A percentile compares a stretch with the other conserved stretches of the same genome.
Evolutionary conservation across 73 alveolate genomes (phyloP).

Genomic region (Tetrahymena borealis): DNA sequence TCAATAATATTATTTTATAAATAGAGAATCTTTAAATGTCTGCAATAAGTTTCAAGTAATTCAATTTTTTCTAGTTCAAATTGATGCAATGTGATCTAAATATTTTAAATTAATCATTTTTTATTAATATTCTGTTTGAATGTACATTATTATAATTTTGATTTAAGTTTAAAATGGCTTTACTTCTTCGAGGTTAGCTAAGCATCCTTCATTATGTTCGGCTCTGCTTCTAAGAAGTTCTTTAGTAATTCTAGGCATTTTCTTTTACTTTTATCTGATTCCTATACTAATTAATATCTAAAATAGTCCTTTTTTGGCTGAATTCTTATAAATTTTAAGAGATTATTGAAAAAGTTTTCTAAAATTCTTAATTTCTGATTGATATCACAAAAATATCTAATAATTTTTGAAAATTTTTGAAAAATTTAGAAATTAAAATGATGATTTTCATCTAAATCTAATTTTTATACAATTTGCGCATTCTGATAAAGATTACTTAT

Average conservation of each 20-base stretch:
- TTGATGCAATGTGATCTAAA: slow-evolving; percentile 72
- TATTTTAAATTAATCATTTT: background rate
- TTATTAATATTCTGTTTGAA: background rate
- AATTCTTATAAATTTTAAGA: too few species aligned
- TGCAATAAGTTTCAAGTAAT: slow-evolving; percentile 73
- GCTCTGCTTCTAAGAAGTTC: slow-evolving; percentile 89
- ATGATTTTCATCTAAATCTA: too few species aligned
- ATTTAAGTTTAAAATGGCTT: too few species aligned
- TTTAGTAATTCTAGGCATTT: slow-evolving; percentile 68
- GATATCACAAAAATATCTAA: too few species aligned
- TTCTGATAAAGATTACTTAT: too few species aligned
- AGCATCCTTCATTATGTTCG: slow-evolving; percentile 98
- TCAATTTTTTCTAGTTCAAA: slow-evolving; percentile 78
- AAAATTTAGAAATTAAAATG: too few species aligned
- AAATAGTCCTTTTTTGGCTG: too few species aligned
- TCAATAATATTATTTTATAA: slow-evolving; percentile 95
- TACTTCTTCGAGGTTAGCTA: slow-evolving; percentile 95
- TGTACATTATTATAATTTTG: background rate
- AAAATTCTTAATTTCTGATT: too few species aligned
- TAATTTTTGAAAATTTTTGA: too few species aligned
- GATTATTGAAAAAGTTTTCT: too few species aligned
- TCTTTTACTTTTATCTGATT: background rate
- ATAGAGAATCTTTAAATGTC: slow-evolving; percentile 89
- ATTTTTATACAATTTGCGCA: too few species aligned
- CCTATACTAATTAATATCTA: background rate